Evolutionary conservation across 208 protist genomes (phyloP).

Genomic region (Leishmania lainsoni): DNA sequence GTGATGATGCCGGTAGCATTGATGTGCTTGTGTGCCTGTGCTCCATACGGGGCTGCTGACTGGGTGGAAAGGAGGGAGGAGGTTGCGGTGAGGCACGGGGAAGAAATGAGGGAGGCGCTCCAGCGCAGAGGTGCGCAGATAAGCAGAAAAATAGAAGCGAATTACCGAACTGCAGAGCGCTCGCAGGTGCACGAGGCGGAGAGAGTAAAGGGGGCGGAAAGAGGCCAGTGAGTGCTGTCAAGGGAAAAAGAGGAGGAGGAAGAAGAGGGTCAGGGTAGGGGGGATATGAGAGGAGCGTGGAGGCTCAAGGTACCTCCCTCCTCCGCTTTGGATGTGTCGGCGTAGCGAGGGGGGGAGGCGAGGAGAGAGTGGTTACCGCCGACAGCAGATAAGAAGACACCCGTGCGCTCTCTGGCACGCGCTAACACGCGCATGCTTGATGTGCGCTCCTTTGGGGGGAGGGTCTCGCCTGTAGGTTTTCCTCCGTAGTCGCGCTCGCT

Average conservation of each 20-base stretch:
- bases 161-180: neutral
- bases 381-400: neutral
- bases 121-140: neutral
- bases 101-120: neutral
- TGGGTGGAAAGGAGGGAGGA: constrained; percentile 20
- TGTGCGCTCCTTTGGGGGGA: neutral
- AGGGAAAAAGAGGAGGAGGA: constrained; percentile 40
- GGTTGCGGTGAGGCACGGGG: neutral
- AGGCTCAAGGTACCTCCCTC: neutral
- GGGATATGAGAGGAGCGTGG: constrained; percentile 39
- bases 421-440: neutral
- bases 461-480: neutral
- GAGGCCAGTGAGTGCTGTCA: neutral
- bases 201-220: neutral
- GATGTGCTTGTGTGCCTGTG: neutral
- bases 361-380: neutral
- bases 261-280: constrained; percentile 52
- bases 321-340: neutral
- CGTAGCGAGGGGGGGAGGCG: no score
- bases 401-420: neutral
- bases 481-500: neutral
- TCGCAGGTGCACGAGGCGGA: neutral
- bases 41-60: neutral
- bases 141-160: neutral
- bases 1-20: neutral